Percentiles rank a stretch among this genome's conserved stretches.
These are phyloP conservation scores for Melastoma malabathricum DNA, from an alignment of 345 rosid species.

Conservation along the genomic window DNA sequence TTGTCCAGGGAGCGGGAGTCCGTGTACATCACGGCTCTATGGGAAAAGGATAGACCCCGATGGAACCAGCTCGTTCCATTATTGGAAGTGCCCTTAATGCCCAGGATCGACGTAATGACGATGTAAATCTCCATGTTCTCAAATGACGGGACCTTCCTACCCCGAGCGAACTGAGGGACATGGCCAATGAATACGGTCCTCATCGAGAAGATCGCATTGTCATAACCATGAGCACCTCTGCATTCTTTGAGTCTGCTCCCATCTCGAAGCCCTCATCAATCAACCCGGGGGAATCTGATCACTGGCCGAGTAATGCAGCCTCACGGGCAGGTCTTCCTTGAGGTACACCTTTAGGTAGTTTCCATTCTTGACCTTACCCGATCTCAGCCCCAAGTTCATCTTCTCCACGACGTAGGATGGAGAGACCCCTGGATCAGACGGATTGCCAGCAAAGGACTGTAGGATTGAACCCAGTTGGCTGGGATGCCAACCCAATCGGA, in stretches of 20 bases:
- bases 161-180: conserved; percentile 68
- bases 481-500: conserved; percentile 63
- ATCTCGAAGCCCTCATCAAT: conserved; percentile 70
- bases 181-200: conserved; percentile 84
- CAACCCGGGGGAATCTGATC: conserved; percentile 76
- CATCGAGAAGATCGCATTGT: conserved; percentile 83
- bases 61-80: conserved; percentile 57
- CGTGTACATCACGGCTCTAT: conserved; percentile 8
- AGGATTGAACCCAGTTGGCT: conserved; percentile 51
- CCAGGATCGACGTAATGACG: conserved; percentile 66
- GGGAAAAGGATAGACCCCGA: conserved; percentile 31
- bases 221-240: conserved; percentile 91
- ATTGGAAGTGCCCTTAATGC: conserved; percentile 59
- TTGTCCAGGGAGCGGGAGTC: too few species aligned
- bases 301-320: conserved; percentile 61
- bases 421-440: conserved; percentile 32
- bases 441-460: conserved; percentile 65
- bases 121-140: conserved; percentile 91
- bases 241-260: conserved; percentile 43
- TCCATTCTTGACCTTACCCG: conserved; percentile 70
- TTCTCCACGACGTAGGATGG: conserved; percentile 47
- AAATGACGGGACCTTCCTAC: conserved; percentile 78
- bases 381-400: conserved; percentile 65
- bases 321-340: conserved; percentile 67
- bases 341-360: conserved; percentile 57